A percentile compares a stretch with the other conserved stretches of the same genome.
Conservation (phyloP, 352 stramenopile genomes). For the Pythium grandisporangium region DNA sequence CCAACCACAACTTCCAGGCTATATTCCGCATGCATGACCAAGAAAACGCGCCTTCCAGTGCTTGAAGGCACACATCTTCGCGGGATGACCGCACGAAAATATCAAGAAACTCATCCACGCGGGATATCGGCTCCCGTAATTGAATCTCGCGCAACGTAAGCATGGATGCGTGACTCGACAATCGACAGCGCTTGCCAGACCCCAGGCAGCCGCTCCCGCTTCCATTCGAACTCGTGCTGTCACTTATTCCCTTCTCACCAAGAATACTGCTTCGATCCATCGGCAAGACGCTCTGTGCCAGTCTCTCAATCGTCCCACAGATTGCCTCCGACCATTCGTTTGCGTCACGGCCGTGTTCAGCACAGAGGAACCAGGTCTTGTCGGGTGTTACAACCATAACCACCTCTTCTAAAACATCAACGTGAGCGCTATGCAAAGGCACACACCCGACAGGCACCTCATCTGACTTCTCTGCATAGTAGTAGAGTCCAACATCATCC, state of each 20-base stretch:
- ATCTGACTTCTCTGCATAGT: slow-evolving; percentile 39
- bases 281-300: slow-evolving; percentile 15
- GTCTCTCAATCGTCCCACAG: slow-evolving; percentile 42
- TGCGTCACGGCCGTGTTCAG: slow-evolving; percentile 38
- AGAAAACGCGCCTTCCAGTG: slow-evolving; percentile 47
- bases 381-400: slow-evolving; percentile 68
- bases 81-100: slow-evolving; percentile 46
- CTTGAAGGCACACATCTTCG: slow-evolving; percentile 40
- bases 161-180: slow-evolving; percentile 30
- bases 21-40: slow-evolving; percentile 70
- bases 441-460: slow-evolving; percentile 35
- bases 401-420: slow-evolving; percentile 68
- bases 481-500: slow-evolving; percentile 55
- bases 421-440: slow-evolving; percentile 45
- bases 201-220: too few relatives aligned
- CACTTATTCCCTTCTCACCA: slow-evolving; percentile 6
- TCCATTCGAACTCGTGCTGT: too few relatives aligned
- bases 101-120: slow-evolving; percentile 66
- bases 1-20: slow-evolving; percentile 65
- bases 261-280: too few relatives aligned
- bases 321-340: slow-evolving; percentile 58
- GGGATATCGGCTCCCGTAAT: slow-evolving; percentile 29
- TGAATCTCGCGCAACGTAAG: slow-evolving; percentile 54
- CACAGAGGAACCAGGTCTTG: slow-evolving; percentile 78
- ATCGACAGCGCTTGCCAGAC: slow-evolving; percentile 16